Evolutionary conservation across 352 stramenopile species (phyloP).

Genomic region (Phytophthora palmivora): DNA sequence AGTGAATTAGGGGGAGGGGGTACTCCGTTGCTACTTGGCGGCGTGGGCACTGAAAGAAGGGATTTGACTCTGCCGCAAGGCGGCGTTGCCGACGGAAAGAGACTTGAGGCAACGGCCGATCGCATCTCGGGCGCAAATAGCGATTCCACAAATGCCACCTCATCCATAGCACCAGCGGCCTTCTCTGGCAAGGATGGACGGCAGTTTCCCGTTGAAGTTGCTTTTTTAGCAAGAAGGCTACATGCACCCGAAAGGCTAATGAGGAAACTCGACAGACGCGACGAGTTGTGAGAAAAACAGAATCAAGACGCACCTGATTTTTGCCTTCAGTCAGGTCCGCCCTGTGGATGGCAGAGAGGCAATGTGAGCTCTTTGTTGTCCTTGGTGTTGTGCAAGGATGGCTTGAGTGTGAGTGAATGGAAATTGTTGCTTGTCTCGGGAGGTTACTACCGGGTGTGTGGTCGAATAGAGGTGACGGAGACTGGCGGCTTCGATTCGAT

Average conservation of each 20-base stretch:
- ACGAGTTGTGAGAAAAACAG: conserved; percentile 23
- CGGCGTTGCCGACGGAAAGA: conserved; percentile 20
- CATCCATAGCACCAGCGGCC: conserved; percentile 47
- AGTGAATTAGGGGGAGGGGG: conserved; percentile 42
- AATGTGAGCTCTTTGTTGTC: background rate
- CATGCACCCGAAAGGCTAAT: conserved; percentile 11
- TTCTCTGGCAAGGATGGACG: conserved; percentile 29
- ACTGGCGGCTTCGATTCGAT: background rate
- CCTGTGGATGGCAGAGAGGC: conserved; percentile 6
- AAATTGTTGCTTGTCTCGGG: background rate
- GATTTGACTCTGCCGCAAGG: conserved; percentile 35
- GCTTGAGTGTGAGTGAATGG: conserved; percentile 1
- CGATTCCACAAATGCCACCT: conserved; percentile 76
- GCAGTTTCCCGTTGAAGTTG: conserved; percentile 34
- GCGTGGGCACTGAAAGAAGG: conserved; percentile 7
- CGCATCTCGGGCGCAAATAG: conserved; percentile 63
- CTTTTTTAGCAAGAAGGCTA: conserved; percentile 8
- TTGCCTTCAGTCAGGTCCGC: background rate
- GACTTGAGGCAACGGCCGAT: conserved; percentile 30
- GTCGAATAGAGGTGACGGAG: background rate
- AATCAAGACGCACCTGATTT: conserved; percentile 34
- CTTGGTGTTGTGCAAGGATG: background rate
- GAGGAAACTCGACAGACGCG: conserved; percentile 23
- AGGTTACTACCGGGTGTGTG: conserved; percentile 1
- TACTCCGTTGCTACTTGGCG: conserved; percentile 19